Percentiles rank a stretch among this genome's conserved stretches.
These are phyloP conservation scores for Tylopilus subfusipes DNA, from an alignment of 768 basidiomycete genomes.

Conservation along the genomic window DNA sequence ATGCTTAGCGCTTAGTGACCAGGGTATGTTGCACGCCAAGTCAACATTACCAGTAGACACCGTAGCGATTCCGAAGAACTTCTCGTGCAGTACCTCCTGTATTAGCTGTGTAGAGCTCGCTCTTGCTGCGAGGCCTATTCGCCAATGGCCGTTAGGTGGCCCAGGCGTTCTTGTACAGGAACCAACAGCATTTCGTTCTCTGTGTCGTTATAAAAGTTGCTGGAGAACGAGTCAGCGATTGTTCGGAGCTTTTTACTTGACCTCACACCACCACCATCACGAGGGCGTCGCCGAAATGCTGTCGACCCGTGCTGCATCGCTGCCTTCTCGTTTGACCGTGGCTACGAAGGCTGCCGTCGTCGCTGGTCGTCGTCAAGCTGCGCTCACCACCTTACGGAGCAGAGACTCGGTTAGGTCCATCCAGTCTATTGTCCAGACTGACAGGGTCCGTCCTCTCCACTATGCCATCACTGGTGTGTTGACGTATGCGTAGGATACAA, in stretches of 20 bases:
- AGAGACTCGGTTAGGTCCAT: conserved; percentile 40
- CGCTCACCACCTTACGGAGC: conserved; percentile 39
- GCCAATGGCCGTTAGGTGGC: conserved; percentile 6
- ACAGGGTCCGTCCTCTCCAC: conserved; percentile 49
- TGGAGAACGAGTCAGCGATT: neutral
- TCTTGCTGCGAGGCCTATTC: conserved; percentile 4
- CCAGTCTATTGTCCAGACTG: conserved; percentile 68
- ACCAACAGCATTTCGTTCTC: conserved; percentile 21
- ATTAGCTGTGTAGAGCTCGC: neutral
- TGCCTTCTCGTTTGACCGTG: conserved; percentile 30
- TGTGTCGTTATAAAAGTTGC: neutral
- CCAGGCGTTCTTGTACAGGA: no score
- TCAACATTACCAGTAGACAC: neutral
- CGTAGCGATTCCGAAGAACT: no score
- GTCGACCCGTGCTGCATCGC: conserved; percentile 24
- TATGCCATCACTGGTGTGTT: neutral
- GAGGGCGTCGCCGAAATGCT: conserved; percentile 25
- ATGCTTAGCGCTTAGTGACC: no score
- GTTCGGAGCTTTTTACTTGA: no score
- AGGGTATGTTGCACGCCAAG: no score
- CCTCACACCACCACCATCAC: conserved; percentile 1
- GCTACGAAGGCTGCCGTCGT: conserved; percentile 49
- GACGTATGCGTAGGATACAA: conserved; percentile 73
- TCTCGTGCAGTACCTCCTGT: neutral
- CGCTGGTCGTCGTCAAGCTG: conserved; percentile 41